phyloP scores from a whole-genome alignment of 306 rosid species.

The Acacia acuminata region DNA sequence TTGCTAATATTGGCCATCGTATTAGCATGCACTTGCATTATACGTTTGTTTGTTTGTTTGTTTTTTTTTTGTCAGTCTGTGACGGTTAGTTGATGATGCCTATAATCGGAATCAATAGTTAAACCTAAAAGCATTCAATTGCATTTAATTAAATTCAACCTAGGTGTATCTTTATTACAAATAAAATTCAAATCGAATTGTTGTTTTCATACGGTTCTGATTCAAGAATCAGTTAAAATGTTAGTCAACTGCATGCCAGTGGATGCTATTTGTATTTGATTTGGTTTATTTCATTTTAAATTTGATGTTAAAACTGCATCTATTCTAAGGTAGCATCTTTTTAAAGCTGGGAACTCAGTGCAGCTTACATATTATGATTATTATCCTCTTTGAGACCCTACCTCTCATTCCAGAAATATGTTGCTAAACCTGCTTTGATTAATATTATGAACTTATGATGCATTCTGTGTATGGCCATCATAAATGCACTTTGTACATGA shows the following conservation, averaged over 20 bases:
- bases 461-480: neutral
- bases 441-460: neutral
- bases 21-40: conserved; percentile 5
- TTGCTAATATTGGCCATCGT: neutral
- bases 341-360: neutral
- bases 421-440: neutral
- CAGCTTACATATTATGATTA: neutral
- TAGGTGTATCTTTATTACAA: neutral
- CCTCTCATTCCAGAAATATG: neutral
- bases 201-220: neutral
- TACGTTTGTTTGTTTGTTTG: too few species aligned
- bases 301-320: neutral
- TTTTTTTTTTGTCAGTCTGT: neutral
- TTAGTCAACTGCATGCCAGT: neutral
- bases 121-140: neutral
- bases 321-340: neutral
- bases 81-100: neutral
- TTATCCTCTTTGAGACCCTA: neutral
- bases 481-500: neutral
- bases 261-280: neutral
- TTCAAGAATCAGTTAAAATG: neutral
- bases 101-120: neutral
- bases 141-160: neutral
- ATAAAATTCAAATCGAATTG: neutral
- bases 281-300: neutral